phyloP scores from a whole-genome alignment of 2,329 filamentous ascomycete species.

The Chaetomium sp. region DNA sequence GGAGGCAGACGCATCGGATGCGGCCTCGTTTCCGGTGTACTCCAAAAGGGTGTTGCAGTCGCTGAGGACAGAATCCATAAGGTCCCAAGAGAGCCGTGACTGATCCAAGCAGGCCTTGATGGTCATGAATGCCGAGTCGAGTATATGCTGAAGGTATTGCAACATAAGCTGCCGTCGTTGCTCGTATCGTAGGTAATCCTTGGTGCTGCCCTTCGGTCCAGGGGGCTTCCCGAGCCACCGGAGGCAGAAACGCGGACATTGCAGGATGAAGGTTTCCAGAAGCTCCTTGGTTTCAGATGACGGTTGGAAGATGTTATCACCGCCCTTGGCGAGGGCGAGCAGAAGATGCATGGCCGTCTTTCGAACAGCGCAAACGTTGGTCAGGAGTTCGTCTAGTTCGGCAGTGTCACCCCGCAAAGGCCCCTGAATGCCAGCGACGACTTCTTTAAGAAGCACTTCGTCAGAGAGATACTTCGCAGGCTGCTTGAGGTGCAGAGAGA shows the following conservation, averaged over 20 bases:
- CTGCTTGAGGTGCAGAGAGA: conserved; percentile 56
- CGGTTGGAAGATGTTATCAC: conserved; percentile 22
- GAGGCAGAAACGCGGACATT: conserved; percentile 61
- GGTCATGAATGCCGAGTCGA: conserved; percentile 63
- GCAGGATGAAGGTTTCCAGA: conserved; percentile 59
- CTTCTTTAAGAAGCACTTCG: conserved; percentile 49
- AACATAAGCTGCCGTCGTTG: conserved; percentile 58
- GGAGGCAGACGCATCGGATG: conserved; percentile 41
- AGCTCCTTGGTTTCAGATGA: conserved; percentile 38
- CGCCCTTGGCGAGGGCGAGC: conserved; percentile 30
- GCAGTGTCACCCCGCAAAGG: conserved; percentile 59
- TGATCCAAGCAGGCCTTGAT: conserved; percentile 56
- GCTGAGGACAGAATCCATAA: conserved; percentile 58
- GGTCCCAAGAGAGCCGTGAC: conserved; percentile 53
- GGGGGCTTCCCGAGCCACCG: conserved; percentile 65
- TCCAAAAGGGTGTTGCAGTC: conserved; percentile 59
- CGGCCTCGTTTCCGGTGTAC: conserved; percentile 49
- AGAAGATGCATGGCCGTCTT: conserved; percentile 57
- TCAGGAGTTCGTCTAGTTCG: conserved; percentile 64
- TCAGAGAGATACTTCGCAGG: conserved; percentile 43
- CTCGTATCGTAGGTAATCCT: conserved; percentile 63
- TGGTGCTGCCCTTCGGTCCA: conserved; percentile 53
- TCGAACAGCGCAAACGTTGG: conserved; percentile 57
- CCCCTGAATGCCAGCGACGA: conserved; percentile 59
- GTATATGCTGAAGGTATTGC: conserved; percentile 55